Percentiles rank a stretch among this genome's conserved stretches.
Evolutionary conservation across 2,329 filamentous ascomycete species (phyloP).

Genomic region (Botrytis aclada): DNA sequence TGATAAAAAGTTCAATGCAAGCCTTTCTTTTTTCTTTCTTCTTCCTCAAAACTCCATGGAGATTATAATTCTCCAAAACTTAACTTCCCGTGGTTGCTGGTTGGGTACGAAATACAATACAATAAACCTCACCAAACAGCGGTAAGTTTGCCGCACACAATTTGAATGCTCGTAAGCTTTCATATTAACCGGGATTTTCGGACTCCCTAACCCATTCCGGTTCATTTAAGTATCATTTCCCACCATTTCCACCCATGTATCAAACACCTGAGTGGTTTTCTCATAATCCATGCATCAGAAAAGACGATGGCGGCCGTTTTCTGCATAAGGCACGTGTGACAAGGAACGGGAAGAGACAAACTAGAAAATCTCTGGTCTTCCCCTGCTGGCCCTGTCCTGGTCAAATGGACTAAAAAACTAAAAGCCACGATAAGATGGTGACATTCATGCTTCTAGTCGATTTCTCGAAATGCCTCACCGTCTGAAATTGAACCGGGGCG

Average conservation of each 20-base stretch:
- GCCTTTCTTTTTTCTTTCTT: background rate
- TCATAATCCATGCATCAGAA: background rate
- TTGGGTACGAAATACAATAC: background rate
- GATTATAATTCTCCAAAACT: background rate
- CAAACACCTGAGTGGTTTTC: background rate
- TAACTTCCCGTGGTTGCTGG: background rate
- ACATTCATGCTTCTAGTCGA: conserved; percentile 13
- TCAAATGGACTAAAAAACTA: background rate
- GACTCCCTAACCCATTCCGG: background rate
- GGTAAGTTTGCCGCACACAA: background rate
- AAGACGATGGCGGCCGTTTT: conserved; percentile 13
- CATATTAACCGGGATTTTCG: background rate
- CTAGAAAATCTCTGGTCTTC: background rate
- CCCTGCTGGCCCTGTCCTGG: background rate
- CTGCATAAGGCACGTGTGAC: conserved; percentile 17
- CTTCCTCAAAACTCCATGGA: background rate
- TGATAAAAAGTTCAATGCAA: background rate
- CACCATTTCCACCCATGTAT: background rate
- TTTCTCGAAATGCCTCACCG: conserved; percentile 13
- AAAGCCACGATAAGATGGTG: conserved; percentile 7
- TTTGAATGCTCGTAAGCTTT: background rate
- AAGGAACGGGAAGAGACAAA: conserved; percentile 11
- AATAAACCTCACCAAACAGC: background rate
- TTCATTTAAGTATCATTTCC: background rate
- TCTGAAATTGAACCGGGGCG: background rate